Evolutionary conservation across 2,329 filamentous ascomycete species (phyloP), one percentile per base, ranked within the genome.

Genomic region (Hyphodiscus sp.): DNA sequence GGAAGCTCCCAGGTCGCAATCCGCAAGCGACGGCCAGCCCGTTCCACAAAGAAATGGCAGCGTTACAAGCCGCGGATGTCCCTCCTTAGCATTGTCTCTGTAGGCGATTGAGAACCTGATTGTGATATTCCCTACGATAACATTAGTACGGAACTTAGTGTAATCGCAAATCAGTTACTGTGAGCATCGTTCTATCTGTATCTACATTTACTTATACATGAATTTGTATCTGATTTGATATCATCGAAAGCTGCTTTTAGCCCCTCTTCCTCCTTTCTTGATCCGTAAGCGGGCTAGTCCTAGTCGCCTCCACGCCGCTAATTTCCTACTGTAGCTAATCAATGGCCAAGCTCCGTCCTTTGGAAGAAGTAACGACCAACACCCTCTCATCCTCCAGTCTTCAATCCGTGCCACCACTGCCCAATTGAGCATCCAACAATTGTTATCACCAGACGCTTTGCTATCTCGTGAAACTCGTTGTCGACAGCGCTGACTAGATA

Each of bases 401-500:
- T 20, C 33, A 20, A 19, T 15, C 7, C 41, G 29, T 16, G 38
- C 41, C 48, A 18, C 43, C 30, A 11, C 50, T 47, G 43, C 42
- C 19, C 38, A 15, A 49, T 44, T 41, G 29, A 51, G 23, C 49
- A 51, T 46, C 49, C 19, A 51, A 18, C 49, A 29, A 20, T 38
- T 38, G 33, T 38, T 38, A 15, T 10, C 33, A 38, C 16, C 33
- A 23, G 42, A 20, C 43, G 19, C 44, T 51, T 51, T 23, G 33
- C 23, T 23, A 30, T 18, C 44, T 19, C 42, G 20, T 8, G 43
- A 45, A 42, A 45, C 41, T 26, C 20, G 23, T 50, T 33, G 51
- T 48, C 59, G 50, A 52, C 50, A 56, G 54, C 56, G 51, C 51
- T 53, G 44, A 53, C 46, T 19, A 2, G 33, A 38, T 38, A 38